Base-by-base conservation (phyloP, 345 rosid species). In the Lumnitzera racemosa region DNA sequence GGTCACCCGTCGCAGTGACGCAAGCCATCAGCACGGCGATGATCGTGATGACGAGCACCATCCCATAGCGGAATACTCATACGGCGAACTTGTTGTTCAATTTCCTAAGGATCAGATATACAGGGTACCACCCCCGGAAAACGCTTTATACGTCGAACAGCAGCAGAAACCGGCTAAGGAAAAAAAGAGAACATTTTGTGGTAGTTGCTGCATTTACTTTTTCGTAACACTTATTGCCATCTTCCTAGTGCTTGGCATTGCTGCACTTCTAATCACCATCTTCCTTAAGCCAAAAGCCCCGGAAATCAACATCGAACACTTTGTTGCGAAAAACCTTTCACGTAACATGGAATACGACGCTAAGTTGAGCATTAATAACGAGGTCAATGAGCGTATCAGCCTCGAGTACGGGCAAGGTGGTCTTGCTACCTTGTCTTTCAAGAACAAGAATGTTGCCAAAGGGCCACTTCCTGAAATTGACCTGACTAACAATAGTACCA, bases 101-200 rank as follows among this genome's bases (percentile, higher is more conserved):
- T 67, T 84, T 61, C 90, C 86, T 3, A 87, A 80, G 54, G 90
- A 87, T 55, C 90, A 82, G 76, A 80, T 84, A 55, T 87, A 81
- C 25, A 76, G 86, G 5, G 74, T 77, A 13, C 94, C 90, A 0
- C 80, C 86, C 8, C 80, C 84, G 0, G 88, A 81, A 51, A 75
- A 81, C 1, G 86, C 94, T 61, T 60, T 71, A 24, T 73, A 76
- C 9, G 63, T 81, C 2, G 78, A 83, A 58, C 80, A 67, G 36
- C 64, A 62, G 11, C 67, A 57, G 16, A 77, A 71, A 9, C 79
- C 81, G 0, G 54, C 12, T 0, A 59, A 46, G 50, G 62, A 49
- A 29, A 65, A 61, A 1, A 58, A 23, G 4, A 62, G 15, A 31
- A 12, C 70, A 0, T 52, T 16, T 1, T 24, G 56, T 31, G 66